Evolutionary conservation across 139 green algal species (phyloP).

Genomic region (Choricystis sp.): DNA sequence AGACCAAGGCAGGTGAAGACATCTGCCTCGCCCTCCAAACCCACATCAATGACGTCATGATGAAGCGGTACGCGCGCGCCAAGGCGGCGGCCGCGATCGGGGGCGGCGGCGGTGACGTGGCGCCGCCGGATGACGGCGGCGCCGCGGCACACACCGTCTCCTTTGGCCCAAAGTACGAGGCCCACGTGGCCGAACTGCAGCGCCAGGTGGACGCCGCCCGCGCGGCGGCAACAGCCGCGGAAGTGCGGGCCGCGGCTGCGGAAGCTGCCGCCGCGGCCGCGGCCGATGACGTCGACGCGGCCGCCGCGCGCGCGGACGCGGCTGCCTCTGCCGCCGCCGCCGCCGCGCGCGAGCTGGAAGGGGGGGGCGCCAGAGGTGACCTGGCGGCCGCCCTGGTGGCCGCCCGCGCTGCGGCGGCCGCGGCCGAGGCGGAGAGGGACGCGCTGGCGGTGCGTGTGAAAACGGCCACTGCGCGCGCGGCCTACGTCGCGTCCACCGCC

Average conservation of each 20-base stretch:
- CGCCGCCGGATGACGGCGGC: background rate
- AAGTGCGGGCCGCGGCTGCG: constrained; percentile 1
- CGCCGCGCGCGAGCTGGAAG: no score
- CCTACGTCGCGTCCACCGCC: no score
- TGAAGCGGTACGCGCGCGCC: constrained; percentile 68
- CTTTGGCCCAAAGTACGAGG: constrained; percentile 75
- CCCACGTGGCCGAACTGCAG: constrained; percentile 64
- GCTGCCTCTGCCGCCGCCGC: no score
- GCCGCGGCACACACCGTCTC: constrained; percentile 26
- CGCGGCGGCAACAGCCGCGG: constrained; percentile 1
- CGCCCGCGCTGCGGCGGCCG: no score
- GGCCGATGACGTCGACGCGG: background rate
- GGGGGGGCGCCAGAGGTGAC: no score
- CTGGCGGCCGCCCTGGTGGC: no score
- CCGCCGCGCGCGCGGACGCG: no score
- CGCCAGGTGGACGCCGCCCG: constrained; percentile 50
- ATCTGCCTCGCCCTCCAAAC: constrained; percentile 96
- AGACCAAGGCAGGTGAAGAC: constrained; percentile 84
- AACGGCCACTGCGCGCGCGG: no score
- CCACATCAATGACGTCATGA: constrained; percentile 98
- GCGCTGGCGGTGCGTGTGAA: no score
- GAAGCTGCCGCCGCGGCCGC: background rate
- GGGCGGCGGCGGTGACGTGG: constrained; percentile 5
- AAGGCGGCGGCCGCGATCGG: constrained; percentile 10
- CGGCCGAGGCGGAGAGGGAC: no score